Evolutionary conservation across 2,329 filamentous ascomycete genomes (phyloP), one percentile per base, ranked within the genome.

Genomic region (Trichoderma polysporum): DNA sequence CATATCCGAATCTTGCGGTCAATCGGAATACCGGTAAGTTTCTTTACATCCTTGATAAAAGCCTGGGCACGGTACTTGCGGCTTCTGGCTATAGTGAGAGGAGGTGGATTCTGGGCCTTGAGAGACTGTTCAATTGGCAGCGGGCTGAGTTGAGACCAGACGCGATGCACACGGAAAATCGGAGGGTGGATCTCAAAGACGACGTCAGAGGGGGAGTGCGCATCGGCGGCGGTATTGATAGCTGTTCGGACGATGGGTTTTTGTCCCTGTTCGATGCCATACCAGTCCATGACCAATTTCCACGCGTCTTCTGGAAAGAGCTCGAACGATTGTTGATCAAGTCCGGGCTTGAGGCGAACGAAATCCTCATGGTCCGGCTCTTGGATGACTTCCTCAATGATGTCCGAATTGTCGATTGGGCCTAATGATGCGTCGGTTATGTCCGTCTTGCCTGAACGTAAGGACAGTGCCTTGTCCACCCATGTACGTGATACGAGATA

Each of bases 171-270:
- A 1, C 89, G 92, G 76, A 97, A 92, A 50, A 97, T 84, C 0
- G 92, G 93, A 4, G 94, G 95, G 73, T 93, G 88, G 47, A 93
- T 83, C 79, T 98, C 95, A 76, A 91, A 97, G 72, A 91, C 83
- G 54, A 97, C 80, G 70, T 97, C 92, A 45, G 87, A 81, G 3
- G 80, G 73, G 17, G 79, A 79, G n/a, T 79, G 74, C 2, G 84
- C 84, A 47, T 86, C 84, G 1, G 83, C 81, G 8, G 88, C 85
- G 29, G 90, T 93, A 77, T 97, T 91, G 77, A 94, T 91, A 41
- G 91, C 93, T 71, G 85, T 86, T 68, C 95, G 89, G 53, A 88
- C 80, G 70, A 98, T 93, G 52, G 91, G 85, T 9, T 88, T 82
- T 62, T 92, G 90, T 37, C 87, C 88, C 17, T 88, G 80, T 66